phyloP scores from a whole-genome alignment of 768 basidiomycete genomes.

The Udeniomyces megalosporus region DNA sequence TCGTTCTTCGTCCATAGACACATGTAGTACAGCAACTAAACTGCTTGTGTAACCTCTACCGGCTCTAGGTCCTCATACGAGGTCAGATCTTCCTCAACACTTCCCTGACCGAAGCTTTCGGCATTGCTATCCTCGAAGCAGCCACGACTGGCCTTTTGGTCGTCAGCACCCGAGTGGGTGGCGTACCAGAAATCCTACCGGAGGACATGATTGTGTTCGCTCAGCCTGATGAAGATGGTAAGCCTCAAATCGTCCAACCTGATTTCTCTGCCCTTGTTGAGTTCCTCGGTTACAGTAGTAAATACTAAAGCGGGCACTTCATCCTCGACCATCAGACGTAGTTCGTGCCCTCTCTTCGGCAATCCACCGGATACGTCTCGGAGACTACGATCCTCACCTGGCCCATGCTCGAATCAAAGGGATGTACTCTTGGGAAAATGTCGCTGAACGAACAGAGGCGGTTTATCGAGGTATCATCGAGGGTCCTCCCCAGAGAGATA shows the following conservation, averaged over 20 bases:
- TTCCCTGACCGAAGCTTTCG: constrained; percentile 88
- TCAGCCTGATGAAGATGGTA: constrained; percentile 82
- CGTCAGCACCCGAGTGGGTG: constrained; percentile 84
- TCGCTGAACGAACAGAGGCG: constrained; percentile 61
- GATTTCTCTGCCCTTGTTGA: background rate
- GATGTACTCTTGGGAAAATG: constrained; percentile 76
- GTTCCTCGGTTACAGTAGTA: background rate
- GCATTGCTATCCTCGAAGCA: constrained; percentile 92
- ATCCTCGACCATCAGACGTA: constrained; percentile 43
- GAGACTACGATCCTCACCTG: constrained; percentile 52
- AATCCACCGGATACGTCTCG: constrained; percentile 48
- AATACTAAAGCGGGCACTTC: background rate
- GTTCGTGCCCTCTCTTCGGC: constrained; percentile 68
- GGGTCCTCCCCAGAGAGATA: constrained; percentile 37
- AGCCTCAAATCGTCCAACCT: constrained; percentile 19
- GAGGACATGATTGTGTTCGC: constrained; percentile 91
- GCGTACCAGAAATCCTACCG: constrained; percentile 87
- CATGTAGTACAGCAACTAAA: too few relatives aligned
- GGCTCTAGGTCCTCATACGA: constrained; percentile 55
- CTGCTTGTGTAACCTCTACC: background rate
- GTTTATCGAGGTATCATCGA: constrained; percentile 47
- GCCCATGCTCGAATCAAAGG: constrained; percentile 62
- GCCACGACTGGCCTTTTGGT: constrained; percentile 88
- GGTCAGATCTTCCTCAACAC: constrained; percentile 92
- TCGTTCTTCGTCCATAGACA: constrained; percentile 8